Evolutionary conservation across 805 yeast species (phyloP).

Genomic region (Zygoascus flipseniorum): DNA sequence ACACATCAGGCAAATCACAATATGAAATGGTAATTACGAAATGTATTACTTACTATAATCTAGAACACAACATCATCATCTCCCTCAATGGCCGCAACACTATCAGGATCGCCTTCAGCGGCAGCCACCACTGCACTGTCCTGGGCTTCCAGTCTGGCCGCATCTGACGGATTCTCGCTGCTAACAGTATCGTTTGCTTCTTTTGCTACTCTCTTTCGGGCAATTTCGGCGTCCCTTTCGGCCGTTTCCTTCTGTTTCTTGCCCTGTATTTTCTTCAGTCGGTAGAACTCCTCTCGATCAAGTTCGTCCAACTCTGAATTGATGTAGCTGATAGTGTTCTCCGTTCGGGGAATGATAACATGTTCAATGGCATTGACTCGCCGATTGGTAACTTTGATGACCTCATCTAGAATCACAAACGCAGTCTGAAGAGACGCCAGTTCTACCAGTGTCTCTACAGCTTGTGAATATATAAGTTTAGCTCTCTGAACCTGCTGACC

Average conservation of each 20-base stretch:
- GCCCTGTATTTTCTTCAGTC: constrained; percentile 93
- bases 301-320: constrained; percentile 94
- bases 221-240: constrained; percentile 39
- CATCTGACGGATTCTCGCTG: constrained; percentile 53
- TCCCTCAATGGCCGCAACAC: constrained; percentile 34
- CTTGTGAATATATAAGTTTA: constrained; percentile 83
- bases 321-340: constrained; percentile 85
- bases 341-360: constrained; percentile 95
- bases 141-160: constrained; percentile 37
- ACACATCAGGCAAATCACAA: no score
- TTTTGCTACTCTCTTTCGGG: background rate
- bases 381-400: constrained; percentile 93
- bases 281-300: constrained; percentile 95
- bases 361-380: constrained; percentile 98
- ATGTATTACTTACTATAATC: background rate
- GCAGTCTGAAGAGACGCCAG: constrained; percentile 96
- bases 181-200: constrained; percentile 4
- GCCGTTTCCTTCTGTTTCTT: constrained; percentile 80
- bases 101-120: constrained; percentile 11
- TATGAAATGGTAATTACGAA: background rate
- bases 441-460: constrained; percentile 95
- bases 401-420: constrained; percentile 92
- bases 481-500: constrained; percentile 97
- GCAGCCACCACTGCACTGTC: constrained; percentile 2
- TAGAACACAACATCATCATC: constrained; percentile 39